These are phyloP conservation scores for Calonectria hawksworthii DNA, from an alignment of 2,329 filamentous ascomycete species.

Conservation along the genomic window DNA sequence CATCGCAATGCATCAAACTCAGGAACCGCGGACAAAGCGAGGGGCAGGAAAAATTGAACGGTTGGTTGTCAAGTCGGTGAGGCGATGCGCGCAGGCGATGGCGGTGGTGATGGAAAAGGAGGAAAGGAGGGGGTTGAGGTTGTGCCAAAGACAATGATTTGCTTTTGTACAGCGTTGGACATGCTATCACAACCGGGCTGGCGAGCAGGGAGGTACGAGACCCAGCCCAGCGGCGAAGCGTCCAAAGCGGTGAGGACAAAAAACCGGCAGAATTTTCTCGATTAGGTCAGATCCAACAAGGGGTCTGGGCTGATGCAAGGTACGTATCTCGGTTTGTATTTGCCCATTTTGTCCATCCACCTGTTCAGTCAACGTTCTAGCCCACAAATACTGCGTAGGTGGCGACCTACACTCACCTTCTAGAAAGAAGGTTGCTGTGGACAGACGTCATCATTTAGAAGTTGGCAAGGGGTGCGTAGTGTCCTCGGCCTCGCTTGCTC, in stretches of 20 bases:
- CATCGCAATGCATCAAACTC: conserved; percentile 26
- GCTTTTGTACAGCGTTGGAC: conserved; percentile 14
- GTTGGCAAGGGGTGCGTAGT: background rate
- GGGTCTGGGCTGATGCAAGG: conserved; percentile 3
- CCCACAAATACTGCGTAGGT: background rate
- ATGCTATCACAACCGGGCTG: conserved; percentile 16
- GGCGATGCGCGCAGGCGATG: background rate
- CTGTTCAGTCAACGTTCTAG: background rate
- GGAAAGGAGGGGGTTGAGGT: background rate
- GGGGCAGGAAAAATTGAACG: too few relatives aligned
- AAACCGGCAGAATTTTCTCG: conserved; percentile 39
- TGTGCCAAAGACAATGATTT: conserved; percentile 2
- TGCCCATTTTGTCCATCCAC: background rate
- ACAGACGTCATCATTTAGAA: conserved; percentile 14
- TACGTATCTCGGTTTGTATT: conserved; percentile 2
- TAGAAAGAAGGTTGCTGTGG: background rate
- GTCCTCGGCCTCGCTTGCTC: background rate
- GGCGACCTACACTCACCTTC: conserved; percentile 1
- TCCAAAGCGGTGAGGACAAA: conserved; percentile 41
- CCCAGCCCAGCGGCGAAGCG: conserved; percentile 25
- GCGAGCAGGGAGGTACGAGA: background rate
- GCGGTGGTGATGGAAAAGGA: background rate
- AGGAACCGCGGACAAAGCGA: background rate
- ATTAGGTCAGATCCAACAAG: conserved; percentile 1
- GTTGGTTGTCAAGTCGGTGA: background rate